phyloP scores from a whole-genome alignment of 2,329 filamentous ascomycete species.

The Emericellopsis atlantica region DNA sequence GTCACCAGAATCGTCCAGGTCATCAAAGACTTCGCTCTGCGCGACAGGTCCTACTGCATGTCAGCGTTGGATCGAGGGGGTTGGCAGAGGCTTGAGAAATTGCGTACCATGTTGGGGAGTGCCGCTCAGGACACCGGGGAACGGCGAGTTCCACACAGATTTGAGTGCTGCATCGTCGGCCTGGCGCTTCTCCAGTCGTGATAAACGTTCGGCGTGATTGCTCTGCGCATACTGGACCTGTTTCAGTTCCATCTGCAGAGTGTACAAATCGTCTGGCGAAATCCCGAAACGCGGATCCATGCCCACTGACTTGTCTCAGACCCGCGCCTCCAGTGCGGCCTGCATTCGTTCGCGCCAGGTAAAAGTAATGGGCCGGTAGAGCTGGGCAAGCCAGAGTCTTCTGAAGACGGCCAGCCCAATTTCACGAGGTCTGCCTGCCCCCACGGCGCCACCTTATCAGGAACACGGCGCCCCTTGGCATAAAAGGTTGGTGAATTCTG shows the following conservation, averaged over 20 bases:
- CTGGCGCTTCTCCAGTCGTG: constrained; percentile 52
- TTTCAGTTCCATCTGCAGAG: constrained; percentile 59
- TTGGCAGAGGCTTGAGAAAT: constrained; percentile 5
- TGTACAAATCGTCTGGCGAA: constrained; percentile 52
- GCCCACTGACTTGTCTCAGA: constrained; percentile 15
- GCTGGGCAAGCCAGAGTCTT: no score
- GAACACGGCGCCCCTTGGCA: constrained; percentile 7
- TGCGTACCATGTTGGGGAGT: constrained; percentile 75
- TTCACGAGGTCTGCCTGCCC: constrained; percentile 25
- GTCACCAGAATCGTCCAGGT: constrained; percentile 77
- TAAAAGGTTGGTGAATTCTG: background rate
- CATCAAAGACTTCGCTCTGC: constrained; percentile 75
- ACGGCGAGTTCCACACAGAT: constrained; percentile 89
- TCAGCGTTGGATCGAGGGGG: constrained; percentile 2
- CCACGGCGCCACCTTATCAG: constrained; percentile 30
- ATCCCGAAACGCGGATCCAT: constrained; percentile 53
- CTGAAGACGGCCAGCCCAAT: constrained; percentile 6
- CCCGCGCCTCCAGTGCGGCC: background rate
- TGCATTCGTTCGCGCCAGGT: no score
- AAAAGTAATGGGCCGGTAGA: no score
- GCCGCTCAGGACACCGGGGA: constrained; percentile 71
- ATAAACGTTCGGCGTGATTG: constrained; percentile 48
- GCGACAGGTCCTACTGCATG: constrained; percentile 54
- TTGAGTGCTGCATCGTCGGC: constrained; percentile 59
- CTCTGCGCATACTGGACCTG: constrained; percentile 52